These are phyloP conservation scores for Ampelocalamus luodianensis DNA, from an alignment of 176 grass and related monocot species.

Conservation along the genomic window DNA sequence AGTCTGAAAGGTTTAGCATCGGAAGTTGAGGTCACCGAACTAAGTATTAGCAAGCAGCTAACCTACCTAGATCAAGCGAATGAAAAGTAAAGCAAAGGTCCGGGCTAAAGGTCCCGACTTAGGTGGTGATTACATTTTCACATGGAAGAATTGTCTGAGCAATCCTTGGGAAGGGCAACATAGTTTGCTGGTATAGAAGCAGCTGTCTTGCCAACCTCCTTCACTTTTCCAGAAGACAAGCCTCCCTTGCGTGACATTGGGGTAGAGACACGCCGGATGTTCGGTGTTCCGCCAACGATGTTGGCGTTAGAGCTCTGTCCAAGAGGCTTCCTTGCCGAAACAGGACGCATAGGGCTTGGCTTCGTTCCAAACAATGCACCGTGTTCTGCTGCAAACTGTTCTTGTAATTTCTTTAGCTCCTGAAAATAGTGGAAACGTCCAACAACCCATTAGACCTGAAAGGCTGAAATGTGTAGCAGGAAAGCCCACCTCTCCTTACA, in stretches of 20 bases:
- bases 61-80: constrained; percentile 27
- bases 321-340: constrained; percentile 71
- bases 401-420: constrained; percentile 88
- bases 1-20: not conserved
- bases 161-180: constrained; percentile 79
- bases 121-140: constrained; percentile 40
- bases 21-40: constrained; percentile 14
- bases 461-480: not conserved
- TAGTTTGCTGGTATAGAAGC: constrained; percentile 62
- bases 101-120: constrained; percentile 1
- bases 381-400: constrained; percentile 76
- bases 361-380: constrained; percentile 61
- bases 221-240: constrained; percentile 63
- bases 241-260: constrained; percentile 57
- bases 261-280: constrained; percentile 49
- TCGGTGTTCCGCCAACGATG: constrained; percentile 60
- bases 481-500: not conserved
- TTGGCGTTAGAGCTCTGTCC: constrained; percentile 84
- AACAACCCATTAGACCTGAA: not conserved
- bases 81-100: constrained; percentile 19
- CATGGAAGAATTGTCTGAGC: constrained; percentile 39
- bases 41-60: constrained; percentile 48
- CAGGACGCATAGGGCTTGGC: constrained; percentile 72
- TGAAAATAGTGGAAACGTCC: constrained; percentile 44
- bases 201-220: constrained; percentile 44